Conservation (phyloP, 306 rosid species). For the Bauhinia variegata region DNA sequence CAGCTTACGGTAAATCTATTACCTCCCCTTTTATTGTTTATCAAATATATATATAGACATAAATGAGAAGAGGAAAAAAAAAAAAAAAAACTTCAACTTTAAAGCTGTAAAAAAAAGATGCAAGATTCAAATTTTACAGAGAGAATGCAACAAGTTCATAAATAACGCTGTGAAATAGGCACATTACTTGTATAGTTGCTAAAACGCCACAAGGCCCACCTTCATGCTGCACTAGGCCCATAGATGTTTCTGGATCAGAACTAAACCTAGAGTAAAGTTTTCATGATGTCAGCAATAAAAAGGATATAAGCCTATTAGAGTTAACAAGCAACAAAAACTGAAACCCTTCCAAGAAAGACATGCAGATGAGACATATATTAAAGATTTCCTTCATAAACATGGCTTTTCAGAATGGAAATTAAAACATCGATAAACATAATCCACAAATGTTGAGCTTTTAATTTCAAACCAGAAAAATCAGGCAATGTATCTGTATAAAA, state of each 20-base stretch:
- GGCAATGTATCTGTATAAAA: not conserved
- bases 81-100: not conserved
- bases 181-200: slow-evolving; percentile 90
- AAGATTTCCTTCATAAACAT: slow-evolving; percentile 17
- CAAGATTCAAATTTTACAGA: slow-evolving; percentile 13
- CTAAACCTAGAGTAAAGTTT: slow-evolving; percentile 51
- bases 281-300: slow-evolving; percentile 43
- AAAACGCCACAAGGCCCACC: slow-evolving; percentile 99
- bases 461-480: slow-evolving; percentile 7
- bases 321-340: slow-evolving; percentile 32
- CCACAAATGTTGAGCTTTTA: slow-evolving; percentile 10
- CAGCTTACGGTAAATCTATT: too few species aligned
- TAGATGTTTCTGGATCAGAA: slow-evolving; percentile 82
- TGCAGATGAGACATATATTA: slow-evolving; percentile 3
- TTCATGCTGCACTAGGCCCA: slow-evolving; percentile 99
- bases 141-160: slow-evolving; percentile 30
- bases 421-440: slow-evolving; percentile 6
- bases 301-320: slow-evolving; percentile 32
- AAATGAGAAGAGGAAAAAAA: too few species aligned
- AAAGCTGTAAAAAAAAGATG: slow-evolving; percentile 15
- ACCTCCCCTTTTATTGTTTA: too few species aligned
- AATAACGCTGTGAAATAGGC: slow-evolving; percentile 32
- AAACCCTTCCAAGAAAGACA: not conserved
- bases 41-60: not conserved
- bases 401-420: slow-evolving; percentile 18